phyloP scores from a whole-genome alignment of 352 stramenopile genomes.

The Thalassiosira exigua region DNA sequence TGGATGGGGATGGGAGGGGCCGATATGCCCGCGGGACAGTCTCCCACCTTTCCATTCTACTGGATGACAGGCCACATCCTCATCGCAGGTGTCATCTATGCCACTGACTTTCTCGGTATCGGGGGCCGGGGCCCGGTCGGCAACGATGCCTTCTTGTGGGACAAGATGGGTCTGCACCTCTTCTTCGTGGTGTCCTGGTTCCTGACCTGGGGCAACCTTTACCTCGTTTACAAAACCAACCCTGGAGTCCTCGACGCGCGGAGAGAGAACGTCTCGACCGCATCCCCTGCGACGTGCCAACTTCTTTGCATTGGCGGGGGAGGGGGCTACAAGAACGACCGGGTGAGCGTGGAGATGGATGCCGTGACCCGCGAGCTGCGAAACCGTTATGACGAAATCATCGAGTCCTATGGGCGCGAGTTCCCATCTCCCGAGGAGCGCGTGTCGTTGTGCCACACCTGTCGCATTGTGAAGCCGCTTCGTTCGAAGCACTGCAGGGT shows the following conservation, averaged over 20 bases:
- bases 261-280: slow-evolving; percentile 7
- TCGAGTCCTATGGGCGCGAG: slow-evolving; percentile 52
- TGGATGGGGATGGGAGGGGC: slow-evolving; percentile 75
- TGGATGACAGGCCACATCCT: slow-evolving; percentile 72
- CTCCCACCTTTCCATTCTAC: slow-evolving; percentile 79
- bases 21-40: slow-evolving; percentile 62
- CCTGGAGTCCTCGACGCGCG: slow-evolving; percentile 75
- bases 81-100: slow-evolving; percentile 64
- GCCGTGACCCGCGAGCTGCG: slow-evolving; percentile 58
- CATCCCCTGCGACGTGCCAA: slow-evolving; percentile 21
- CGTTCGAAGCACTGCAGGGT: slow-evolving; percentile 89
- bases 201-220: slow-evolving; percentile 59
- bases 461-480: slow-evolving; percentile 86
- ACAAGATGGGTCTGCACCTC: slow-evolving; percentile 67
- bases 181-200: slow-evolving; percentile 65
- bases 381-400: slow-evolving; percentile 72
- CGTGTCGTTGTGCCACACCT: slow-evolving; percentile 87
- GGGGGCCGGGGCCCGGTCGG: slow-evolving; percentile 30
- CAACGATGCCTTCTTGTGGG: slow-evolving; percentile 60
- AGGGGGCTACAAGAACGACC: slow-evolving; percentile 49
- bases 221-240: slow-evolving; percentile 70
- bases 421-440: slow-evolving; percentile 49
- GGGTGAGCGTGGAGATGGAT: slow-evolving; percentile 56
- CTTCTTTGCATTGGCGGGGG: slow-evolving; percentile 31
- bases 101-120: slow-evolving; percentile 67